A percentile compares a stretch with the other conserved stretches of the same genome.
These are phyloP conservation scores for Ogataea haglerorum DNA, from an alignment of 805 yeast genomes.

Conservation along the genomic window DNA sequence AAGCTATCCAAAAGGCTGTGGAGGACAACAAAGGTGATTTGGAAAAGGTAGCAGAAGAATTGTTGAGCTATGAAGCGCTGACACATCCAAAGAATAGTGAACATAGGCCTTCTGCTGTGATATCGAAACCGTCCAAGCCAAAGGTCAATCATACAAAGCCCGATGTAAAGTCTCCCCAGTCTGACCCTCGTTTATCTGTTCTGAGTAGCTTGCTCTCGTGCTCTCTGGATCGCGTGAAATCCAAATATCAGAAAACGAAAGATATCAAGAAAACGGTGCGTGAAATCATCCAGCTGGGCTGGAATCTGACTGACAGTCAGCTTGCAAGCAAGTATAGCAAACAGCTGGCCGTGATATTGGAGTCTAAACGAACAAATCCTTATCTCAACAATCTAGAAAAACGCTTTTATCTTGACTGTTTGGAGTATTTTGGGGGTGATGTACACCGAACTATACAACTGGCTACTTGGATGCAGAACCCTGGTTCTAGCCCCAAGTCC, in stretches of 20 bases:
- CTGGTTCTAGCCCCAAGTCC: not conserved
- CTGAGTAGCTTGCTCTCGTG: not conserved
- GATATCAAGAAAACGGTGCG: not conserved
- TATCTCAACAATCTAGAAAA: constrained; percentile 1
- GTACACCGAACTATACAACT: not conserved
- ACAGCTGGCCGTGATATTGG: not conserved
- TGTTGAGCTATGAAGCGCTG: constrained; percentile 26
- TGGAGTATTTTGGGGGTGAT: constrained; percentile 6
- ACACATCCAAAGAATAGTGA: not conserved
- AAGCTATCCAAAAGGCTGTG: constrained; percentile 30
- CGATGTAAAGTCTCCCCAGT: not conserved
- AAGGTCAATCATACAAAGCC: not conserved
- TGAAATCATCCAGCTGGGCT: constrained; percentile 1
- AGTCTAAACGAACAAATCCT: constrained; percentile 1
- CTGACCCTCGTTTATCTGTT: not conserved
- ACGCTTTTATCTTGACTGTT: constrained; percentile 1
- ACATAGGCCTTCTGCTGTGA: too few species aligned
- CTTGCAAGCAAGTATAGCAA: not conserved
- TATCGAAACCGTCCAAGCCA: not conserved
- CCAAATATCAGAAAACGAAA: not conserved
- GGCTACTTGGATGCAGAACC: not conserved
- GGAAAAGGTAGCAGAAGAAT: constrained; percentile 30
- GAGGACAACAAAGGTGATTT: constrained; percentile 31
- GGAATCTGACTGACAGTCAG: constrained; percentile 3
- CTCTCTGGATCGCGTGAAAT: not conserved